Conservation (phyloP, 495 filamentous ascomycete species). For the Pyronema omphalodes region DNA sequence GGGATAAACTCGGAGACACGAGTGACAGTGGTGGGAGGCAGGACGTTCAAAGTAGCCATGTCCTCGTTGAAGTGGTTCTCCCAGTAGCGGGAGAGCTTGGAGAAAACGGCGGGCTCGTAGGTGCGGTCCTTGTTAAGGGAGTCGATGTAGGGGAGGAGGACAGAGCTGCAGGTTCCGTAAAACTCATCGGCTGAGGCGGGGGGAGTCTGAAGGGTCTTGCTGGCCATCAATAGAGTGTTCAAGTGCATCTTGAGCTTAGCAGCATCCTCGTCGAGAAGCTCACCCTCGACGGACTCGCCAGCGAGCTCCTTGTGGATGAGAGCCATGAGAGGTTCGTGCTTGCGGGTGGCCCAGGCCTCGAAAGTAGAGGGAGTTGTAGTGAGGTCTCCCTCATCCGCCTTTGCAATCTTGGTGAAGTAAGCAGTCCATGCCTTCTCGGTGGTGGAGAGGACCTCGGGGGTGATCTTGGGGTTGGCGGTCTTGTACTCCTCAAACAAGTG, state of each 20-base stretch:
- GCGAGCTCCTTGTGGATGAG: slow-evolving; percentile 16
- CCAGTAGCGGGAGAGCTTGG: slow-evolving; percentile 60
- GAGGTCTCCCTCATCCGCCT: slow-evolving; percentile 4
- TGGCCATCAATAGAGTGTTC: slow-evolving; percentile 48
- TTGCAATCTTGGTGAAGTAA: slow-evolving; percentile 49
- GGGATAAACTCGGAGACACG: slow-evolving; percentile 77
- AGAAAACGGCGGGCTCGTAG: slow-evolving; percentile 63
- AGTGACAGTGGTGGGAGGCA: slow-evolving; percentile 62
- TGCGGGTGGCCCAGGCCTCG: slow-evolving; percentile 7
- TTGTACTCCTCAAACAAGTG: slow-evolving; percentile 42
- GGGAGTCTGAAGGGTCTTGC: slow-evolving; percentile 33
- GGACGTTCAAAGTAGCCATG: slow-evolving; percentile 69
- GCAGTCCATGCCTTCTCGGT: slow-evolving; percentile 46
- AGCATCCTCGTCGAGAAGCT: slow-evolving; percentile 43
- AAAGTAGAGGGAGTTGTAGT: slow-evolving; percentile 4
- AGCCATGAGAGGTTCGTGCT: slow-evolving; percentile 6
- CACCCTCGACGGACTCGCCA: slow-evolving; percentile 8
- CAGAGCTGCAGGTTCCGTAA: slow-evolving; percentile 36
- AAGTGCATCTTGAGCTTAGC: slow-evolving; percentile 89
- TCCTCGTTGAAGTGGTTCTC: slow-evolving; percentile 72
- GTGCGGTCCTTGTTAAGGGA: slow-evolving; percentile 52
- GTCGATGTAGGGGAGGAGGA: slow-evolving; percentile 79
- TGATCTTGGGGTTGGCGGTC: slow-evolving; percentile 14
- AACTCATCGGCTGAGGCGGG: slow-evolving; percentile 39
- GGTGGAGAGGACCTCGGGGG: slow-evolving; percentile 30